Evolutionary conservation across 768 basidiomycete genomes (phyloP), one percentile per base, ranked within the genome.

Genomic region (Rhizopogon sp.): DNA sequence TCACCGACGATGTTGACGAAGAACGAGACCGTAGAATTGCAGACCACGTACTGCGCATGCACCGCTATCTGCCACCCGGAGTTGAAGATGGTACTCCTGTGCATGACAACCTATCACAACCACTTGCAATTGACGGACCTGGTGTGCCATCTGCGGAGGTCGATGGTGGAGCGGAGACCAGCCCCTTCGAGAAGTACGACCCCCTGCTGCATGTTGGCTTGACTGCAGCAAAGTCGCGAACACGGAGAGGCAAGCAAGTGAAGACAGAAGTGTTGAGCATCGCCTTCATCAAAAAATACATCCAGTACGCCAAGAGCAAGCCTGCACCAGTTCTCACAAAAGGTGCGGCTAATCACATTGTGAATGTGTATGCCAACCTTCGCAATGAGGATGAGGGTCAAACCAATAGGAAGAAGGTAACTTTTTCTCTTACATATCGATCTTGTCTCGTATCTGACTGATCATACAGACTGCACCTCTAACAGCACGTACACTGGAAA

Each of bases 1-100:
- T 99, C 16, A 99, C 94, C 0, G 97, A 98, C 72, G 96, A 99
- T 66, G 94, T 98, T 8, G 93, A 98, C 62, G 96, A 98, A 74
- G 81, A 84, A 60, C 82, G 93, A 33, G 97, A 99, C 72, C 87
- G 97, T 14, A 80, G 78, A 70, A 97, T 99, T 64, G 95, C 96
- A 49, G 97, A 99, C 73, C 97, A 99, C 65, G 95, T 99, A 59
- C 82, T 99, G 50, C 83, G 97, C 25, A 90, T 98, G 82, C 97
- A 99, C 70, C 87, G 97, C 40, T 99, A 97, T 72, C 80, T 98
- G 40, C 90, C 93, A 54, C 94, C 95, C 6, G 97, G 97, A 20
- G 83, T 97, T 29, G 97, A 98, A 74, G 94, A 98, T 75, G 96
- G 96, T 61, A 85, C 96, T 33, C 97, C 96, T 11, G 79, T 85